These are phyloP conservation scores for Eucalyptus regnans DNA, from an alignment of 345 rosid genomes.

Conservation along the genomic window DNA sequence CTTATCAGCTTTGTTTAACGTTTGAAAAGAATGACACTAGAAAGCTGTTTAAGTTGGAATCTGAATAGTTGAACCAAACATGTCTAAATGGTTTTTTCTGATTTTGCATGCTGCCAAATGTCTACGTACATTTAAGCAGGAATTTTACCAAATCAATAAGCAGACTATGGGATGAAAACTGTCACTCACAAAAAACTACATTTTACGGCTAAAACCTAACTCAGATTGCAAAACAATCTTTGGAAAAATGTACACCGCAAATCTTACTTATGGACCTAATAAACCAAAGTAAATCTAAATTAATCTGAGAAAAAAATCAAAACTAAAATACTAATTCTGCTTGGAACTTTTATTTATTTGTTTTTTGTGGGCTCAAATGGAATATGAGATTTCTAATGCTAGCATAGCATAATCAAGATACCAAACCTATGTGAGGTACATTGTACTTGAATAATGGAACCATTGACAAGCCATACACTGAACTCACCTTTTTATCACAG, in stretches of 20 bases:
- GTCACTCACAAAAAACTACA: background rate
- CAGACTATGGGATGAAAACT: background rate
- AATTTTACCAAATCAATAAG: background rate
- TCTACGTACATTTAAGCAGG: background rate
- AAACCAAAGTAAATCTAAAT: background rate
- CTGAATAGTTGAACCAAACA: background rate
- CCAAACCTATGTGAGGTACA: background rate
- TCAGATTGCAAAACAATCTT: background rate
- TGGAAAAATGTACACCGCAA: background rate
- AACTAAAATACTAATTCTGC: background rate
- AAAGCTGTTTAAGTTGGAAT: background rate
- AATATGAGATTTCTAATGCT: background rate
- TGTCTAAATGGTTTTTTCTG: background rate
- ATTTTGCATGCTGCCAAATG: background rate
- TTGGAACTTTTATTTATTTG: background rate
- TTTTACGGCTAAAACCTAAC: background rate
- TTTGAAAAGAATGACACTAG: background rate
- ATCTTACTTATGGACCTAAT: background rate
- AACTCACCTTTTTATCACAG: slow-evolving; percentile 18
- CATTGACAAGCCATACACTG: background rate
- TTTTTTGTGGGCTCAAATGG: background rate
- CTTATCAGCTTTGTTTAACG: background rate
- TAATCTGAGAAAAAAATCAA: background rate
- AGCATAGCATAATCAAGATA: background rate
- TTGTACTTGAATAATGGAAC: background rate